Evolutionary conservation across 2,329 filamentous ascomycete genomes (phyloP), one percentile per base, ranked within the genome.

Genomic region (Cercospora sesami): DNA sequence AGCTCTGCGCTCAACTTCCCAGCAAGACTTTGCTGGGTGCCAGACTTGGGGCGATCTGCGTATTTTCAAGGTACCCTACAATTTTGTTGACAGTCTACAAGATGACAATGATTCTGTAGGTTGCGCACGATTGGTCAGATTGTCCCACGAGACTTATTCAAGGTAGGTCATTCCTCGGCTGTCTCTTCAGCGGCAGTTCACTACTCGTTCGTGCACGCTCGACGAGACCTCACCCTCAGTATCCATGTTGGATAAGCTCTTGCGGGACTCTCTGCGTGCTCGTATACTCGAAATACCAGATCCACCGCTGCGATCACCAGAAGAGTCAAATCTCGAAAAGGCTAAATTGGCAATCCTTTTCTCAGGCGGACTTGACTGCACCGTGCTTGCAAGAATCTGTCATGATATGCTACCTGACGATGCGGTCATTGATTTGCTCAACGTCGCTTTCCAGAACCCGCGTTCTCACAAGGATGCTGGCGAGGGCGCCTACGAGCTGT

Each of bases 401-500:
- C 91, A 97, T 76, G 90, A 96, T 12, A 80, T 96, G 2, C 78
- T 98, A 2, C 91, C 91, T 0, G 14, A 77, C 0, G 80, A 84
- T 4, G 89, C 96, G 74, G 82, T 86, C 1, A 89, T 99, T 69
- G 95, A 98, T 76, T 84, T 99, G 8, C 85, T 99, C 71, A 99
- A 99, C 73, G 94, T 99, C 57, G 95, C 94, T 0, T 99, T 99
- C 75, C 92, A 99, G 79, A 99, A 99, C 72, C 94, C 94, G 90
- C 71, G 89, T 85, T 68, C 88, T 72, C 73, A 87, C 74, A 75
- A 79, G 73, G 48, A 76, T 74, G 63, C 71, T 62, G 65, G 64
- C 72, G 69, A 77, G 28, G 70, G 73, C 12, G 78, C 89, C 0
- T 98, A 92, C 75, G 93, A 97, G 79, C 84, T 87, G 26, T 99